phyloP scores from a whole-genome alignment of 345 rosid species.

The Eucalyptus pauciflora region DNA sequence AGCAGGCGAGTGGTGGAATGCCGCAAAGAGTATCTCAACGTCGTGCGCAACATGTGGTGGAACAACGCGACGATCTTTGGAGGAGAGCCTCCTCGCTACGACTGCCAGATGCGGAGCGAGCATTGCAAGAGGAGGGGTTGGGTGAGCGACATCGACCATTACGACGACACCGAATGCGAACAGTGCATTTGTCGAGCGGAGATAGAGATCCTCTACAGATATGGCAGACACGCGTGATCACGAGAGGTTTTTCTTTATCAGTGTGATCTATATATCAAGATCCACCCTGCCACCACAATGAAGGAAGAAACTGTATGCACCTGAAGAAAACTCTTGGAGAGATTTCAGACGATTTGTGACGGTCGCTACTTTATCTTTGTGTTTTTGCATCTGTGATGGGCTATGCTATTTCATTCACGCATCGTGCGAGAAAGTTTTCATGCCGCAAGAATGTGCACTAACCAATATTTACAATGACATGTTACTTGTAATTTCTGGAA shows the following conservation, averaged over 20 bases:
- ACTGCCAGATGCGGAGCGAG: neutral
- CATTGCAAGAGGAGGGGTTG: neutral
- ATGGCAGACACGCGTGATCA: neutral
- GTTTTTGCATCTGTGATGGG: neutral
- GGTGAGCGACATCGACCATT: neutral
- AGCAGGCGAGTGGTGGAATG: neutral
- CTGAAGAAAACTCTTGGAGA: neutral
- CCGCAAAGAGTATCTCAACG: neutral
- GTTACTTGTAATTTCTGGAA: neutral
- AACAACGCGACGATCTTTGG: neutral
- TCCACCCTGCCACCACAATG: neutral
- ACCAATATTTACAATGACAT: neutral
- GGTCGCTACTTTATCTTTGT: neutral
- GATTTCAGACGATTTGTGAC: neutral
- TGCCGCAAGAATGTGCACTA: neutral
- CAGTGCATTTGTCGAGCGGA: neutral
- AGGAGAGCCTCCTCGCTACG: neutral
- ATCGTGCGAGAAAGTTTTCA: neutral
- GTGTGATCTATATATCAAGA: neutral
- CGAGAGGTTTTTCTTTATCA: neutral
- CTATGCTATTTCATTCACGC: neutral
- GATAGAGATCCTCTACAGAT: neutral
- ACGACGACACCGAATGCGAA: neutral
- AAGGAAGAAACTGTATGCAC: neutral
- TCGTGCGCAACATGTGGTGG: neutral